These are phyloP conservation scores for Barnettozyma sucrosica DNA, from an alignment of 805 yeast genomes.

Conservation along the genomic window DNA sequence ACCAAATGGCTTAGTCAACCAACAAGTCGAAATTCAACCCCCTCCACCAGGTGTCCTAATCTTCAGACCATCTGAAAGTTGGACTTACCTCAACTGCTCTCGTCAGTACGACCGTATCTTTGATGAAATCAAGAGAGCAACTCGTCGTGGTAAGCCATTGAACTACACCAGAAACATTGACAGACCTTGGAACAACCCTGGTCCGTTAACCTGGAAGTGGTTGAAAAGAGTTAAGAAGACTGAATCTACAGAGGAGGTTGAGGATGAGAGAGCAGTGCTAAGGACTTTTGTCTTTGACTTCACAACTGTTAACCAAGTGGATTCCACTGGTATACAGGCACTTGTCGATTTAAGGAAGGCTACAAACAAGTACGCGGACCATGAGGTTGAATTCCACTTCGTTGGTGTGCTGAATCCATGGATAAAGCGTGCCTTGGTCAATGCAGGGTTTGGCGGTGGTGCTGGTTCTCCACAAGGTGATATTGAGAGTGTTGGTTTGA, in stretches of 20 bases:
- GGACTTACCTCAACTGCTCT: conserved; percentile 77
- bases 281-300: conserved; percentile 77
- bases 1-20: conserved; percentile 42
- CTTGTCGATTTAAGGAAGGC: conserved; percentile 72
- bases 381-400: conserved; percentile 86
- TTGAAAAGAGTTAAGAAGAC: conserved; percentile 18
- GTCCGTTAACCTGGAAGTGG: conserved; percentile 38
- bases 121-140: conserved; percentile 56
- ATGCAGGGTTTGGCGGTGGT: conserved; percentile 78
- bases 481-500: conserved; percentile 24
- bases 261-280: conserved; percentile 51
- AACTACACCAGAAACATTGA: conserved; percentile 35
- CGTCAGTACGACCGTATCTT: conserved; percentile 62
- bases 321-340: conserved; percentile 74
- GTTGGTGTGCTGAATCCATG: conserved; percentile 81
- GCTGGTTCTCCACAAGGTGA: conserved; percentile 17
- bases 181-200: conserved; percentile 90
- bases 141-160: conserved; percentile 53
- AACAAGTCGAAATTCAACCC: conserved; percentile 50
- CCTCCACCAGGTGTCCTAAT: conserved; percentile 93
- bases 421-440: conserved; percentile 71
- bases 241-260: conserved; percentile 20
- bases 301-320: conserved; percentile 67
- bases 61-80: conserved; percentile 75
- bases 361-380: conserved; percentile 65